Conservation (phyloP, 1,284 basidiomycete genomes). For the Golubevia pallescens region DNA sequence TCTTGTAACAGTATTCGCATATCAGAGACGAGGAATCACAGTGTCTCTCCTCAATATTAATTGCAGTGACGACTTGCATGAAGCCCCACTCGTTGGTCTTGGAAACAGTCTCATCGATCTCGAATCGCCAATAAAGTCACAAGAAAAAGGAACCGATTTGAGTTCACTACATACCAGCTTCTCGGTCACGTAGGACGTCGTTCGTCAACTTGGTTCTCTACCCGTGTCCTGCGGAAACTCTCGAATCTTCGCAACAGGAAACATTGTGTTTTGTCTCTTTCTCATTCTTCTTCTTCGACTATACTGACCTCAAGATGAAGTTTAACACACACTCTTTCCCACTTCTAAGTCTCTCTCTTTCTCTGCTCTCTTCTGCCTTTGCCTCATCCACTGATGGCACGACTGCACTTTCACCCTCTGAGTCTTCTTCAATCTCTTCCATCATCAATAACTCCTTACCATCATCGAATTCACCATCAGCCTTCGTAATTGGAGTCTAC, state of each 20-base stretch:
- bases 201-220: too few relatives aligned
- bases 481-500: neutral
- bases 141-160: too few relatives aligned
- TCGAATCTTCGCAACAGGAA: too few relatives aligned
- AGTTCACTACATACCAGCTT: too few relatives aligned
- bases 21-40: neutral
- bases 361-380: neutral
- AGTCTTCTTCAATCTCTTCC: neutral
- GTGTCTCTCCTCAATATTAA: too few relatives aligned
- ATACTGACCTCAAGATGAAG: neutral
- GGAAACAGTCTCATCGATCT: too few relatives aligned
- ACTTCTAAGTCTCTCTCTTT: neutral
- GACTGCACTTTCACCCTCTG: neutral
- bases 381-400: neutral
- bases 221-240: too few relatives aligned
- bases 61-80: neutral
- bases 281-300: neutral
- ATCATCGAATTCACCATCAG: neutral
- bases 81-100: too few relatives aligned
- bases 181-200: too few relatives aligned
- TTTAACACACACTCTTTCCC: neutral
- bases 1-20: neutral
- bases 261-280: neutral
- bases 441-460: neutral
- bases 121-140: too few relatives aligned